Evolutionary conservation across 345 rosid genomes (phyloP).

Genomic region (Abelmoschus esculentus): DNA sequence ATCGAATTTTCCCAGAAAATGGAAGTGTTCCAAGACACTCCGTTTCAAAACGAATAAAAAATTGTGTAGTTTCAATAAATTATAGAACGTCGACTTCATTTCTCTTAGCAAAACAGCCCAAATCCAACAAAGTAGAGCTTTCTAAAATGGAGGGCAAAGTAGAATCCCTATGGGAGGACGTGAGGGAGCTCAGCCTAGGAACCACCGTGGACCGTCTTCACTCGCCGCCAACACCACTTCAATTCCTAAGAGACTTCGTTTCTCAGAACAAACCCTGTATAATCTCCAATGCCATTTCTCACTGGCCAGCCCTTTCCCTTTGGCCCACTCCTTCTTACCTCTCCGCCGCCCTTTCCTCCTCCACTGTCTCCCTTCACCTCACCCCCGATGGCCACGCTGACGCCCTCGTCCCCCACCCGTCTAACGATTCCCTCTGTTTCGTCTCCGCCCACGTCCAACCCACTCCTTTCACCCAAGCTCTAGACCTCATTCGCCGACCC

Average conservation of each 20-base stretch:
- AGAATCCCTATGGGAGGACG: conserved; percentile 1
- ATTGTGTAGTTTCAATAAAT: neutral
- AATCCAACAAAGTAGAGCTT: neutral
- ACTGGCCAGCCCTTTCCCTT: conserved; percentile 65
- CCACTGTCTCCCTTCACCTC: conserved; percentile 73
- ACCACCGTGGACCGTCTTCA: too few relatives aligned
- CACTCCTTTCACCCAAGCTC: conserved; percentile 51
- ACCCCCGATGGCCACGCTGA: conserved; percentile 80
- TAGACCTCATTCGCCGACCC: conserved; percentile 28
- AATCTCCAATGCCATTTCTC: conserved; percentile 56
- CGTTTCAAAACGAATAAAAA: neutral
- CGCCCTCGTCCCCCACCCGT: conserved; percentile 32
- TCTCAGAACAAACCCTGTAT: conserved; percentile 78
- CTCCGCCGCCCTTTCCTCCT: conserved; percentile 36
- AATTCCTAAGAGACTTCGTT: conserved; percentile 59
- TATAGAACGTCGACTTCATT: neutral
- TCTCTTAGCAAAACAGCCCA: too few relatives aligned
- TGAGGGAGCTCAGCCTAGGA: too few relatives aligned
- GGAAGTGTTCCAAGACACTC: too few relatives aligned
- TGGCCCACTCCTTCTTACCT: conserved; percentile 52
- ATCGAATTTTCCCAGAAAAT: neutral
- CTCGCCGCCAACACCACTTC: conserved; percentile 41
- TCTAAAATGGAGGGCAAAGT: conserved; percentile 7
- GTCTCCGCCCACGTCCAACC: conserved; percentile 66
- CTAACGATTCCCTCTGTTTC: conserved; percentile 39